Evolutionary conservation across 352 stramenopile species (phyloP), one percentile per base, ranked within the genome.

Genomic region (Aphanomyces euteiches): DNA sequence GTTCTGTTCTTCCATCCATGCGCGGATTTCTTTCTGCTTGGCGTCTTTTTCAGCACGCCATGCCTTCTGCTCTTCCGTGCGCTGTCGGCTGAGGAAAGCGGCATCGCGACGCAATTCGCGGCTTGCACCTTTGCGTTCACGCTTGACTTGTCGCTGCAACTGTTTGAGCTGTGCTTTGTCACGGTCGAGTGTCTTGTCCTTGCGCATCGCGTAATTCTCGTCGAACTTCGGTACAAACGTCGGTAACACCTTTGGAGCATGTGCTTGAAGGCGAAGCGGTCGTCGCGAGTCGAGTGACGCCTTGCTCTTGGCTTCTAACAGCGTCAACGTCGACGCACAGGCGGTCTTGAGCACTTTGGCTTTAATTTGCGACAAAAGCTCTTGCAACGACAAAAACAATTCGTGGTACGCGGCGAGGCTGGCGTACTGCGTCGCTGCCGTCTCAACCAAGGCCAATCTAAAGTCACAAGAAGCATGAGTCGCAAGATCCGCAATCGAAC

Each of bases 1-100:
- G 76, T 98, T 96, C 74, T 99, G 95, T 61, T 96, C 79, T 75
- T 98, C 93, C 73, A 99, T 78, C 95, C 95, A 99, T 60, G 80
- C 78, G 74, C 92, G 97, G 77, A 98, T 98, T 83, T 98, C 96
- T 73, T 96, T 83, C 71, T 97, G 90, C 73, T 97, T 97, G 47
- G 92, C 92, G 74, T 77, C 83, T 84, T 92, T 98, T 77, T 74
- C 81, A 19, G 75, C 86, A 72, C 87, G 71, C 69, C 84, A 83
- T 73, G 61, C 60, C 34, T 87, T 74, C 72, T 97, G 89, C 65
- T 98, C 95, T 61, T 92, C 78, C 56, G 96, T 81, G 77, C 97
- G 90, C 76, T 98, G 92, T 56, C 87, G 90, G 67, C 97, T 95
- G 59, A 99, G 78, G 74, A 98, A 98, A 61, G 90, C 84, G 65